Conservation (phyloP, 2,329 filamentous ascomycete genomes). For the Mycosphaerella arachidis region DNA sequence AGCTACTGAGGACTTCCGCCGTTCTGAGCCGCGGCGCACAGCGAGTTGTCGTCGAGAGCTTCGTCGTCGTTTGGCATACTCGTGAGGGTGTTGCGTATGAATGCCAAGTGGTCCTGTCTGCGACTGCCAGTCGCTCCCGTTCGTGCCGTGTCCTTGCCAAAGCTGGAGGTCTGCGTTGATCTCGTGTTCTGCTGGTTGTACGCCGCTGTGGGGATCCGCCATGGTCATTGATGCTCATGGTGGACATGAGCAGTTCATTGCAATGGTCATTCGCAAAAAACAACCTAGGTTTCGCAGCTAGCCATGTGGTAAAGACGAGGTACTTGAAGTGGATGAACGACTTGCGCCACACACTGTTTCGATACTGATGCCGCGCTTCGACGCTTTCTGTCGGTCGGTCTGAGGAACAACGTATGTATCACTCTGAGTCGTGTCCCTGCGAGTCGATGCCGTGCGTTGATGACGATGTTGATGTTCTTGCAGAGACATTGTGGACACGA, state of each 20-base stretch:
- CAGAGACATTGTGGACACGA: neutral
- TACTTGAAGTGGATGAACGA: neutral
- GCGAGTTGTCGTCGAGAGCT: slow-evolving; percentile 11
- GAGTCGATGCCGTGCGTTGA: neutral
- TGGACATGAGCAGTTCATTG: neutral
- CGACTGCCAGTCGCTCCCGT: neutral
- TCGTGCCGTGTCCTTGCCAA: neutral
- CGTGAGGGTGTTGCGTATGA: slow-evolving; percentile 8
- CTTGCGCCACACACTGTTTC: neutral
- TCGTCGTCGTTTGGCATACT: slow-evolving; percentile 10
- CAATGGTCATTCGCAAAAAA: neutral
- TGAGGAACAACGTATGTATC: neutral
- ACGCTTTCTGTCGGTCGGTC: too few species aligned
- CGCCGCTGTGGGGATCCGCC: neutral
- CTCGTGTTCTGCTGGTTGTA: neutral
- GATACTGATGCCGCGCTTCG: neutral
- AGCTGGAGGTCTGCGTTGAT: neutral
- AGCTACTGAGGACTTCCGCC: slow-evolving; percentile 13
- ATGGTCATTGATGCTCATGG: neutral
- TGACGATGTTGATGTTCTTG: neutral
- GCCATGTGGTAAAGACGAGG: neutral
- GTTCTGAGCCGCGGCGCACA: slow-evolving; percentile 1
- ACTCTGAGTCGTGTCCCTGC: neutral
- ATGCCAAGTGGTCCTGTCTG: slow-evolving; percentile 8
- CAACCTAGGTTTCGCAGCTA: neutral